phyloP scores from a whole-genome alignment of 768 basidiomycete species.

The Boletus pseudo-olivaceus region DNA sequence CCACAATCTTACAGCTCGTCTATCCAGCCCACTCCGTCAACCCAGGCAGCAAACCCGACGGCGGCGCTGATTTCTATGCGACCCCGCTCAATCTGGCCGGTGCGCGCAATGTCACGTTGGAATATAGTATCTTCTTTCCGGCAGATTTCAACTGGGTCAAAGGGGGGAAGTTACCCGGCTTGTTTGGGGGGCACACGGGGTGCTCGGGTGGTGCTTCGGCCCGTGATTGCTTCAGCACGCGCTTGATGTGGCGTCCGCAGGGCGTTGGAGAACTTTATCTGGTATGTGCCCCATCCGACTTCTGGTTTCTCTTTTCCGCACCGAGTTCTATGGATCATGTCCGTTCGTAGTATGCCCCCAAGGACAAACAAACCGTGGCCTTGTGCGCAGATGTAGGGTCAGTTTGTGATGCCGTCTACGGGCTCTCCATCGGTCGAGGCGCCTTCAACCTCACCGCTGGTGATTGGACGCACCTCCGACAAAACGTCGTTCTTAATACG shows the following conservation, averaged over 20 bases:
- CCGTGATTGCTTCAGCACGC: constrained; percentile 72
- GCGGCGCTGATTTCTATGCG: constrained; percentile 72
- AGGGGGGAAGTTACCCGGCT: constrained; percentile 82
- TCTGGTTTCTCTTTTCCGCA: neutral
- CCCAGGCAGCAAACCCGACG: constrained; percentile 57
- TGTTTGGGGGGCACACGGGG: constrained; percentile 63
- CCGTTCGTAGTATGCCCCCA: constrained; percentile 63
- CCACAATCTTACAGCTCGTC: constrained; percentile 54
- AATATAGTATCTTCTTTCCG: constrained; percentile 78
- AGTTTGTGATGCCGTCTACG: constrained; percentile 63
- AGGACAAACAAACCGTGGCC: constrained; percentile 56
- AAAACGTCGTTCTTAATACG: constrained; percentile 70
- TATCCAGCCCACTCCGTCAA: constrained; percentile 72
- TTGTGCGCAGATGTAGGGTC: constrained; percentile 60
- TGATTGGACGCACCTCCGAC: constrained; percentile 67
- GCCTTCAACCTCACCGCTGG: constrained; percentile 61
- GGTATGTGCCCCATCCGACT: constrained; percentile 36
- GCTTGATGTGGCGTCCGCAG: constrained; percentile 74
- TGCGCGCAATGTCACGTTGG: constrained; percentile 53
- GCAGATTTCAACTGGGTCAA: constrained; percentile 70
- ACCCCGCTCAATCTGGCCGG: constrained; percentile 40
- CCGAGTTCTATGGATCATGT: neutral
- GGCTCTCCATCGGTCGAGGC: constrained; percentile 72
- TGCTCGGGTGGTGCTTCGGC: constrained; percentile 80
- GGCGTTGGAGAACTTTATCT: constrained; percentile 77